Evolutionary conservation across 805 yeast species (phyloP), one percentile per base, ranked within the genome.

Genomic region (Yamadazyma olivae): DNA sequence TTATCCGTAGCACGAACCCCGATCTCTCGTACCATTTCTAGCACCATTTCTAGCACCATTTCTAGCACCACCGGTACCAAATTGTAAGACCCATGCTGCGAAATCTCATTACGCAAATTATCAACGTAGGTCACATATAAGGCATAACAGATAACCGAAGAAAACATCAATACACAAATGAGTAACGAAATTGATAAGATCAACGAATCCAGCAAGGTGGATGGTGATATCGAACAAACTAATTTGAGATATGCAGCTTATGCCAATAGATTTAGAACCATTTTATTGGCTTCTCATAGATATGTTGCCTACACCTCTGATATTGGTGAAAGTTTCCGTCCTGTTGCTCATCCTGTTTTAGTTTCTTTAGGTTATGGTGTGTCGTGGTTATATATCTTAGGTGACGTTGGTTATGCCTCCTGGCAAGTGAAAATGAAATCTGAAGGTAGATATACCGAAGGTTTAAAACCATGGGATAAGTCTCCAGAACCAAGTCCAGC

Each of bases 221-320:
- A 93, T 17, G 38, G 32, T n/a, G 50, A 41, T 27, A 16, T 43
- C 18, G 48, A 48, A 15, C 48, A 46, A 31, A 53, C 57, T 6
- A 42, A 33, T 34, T 54, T 83, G 31, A 77, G 95, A 71, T 85
- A 85, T 53, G 87, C 91, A 4, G 95, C 91, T 6, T 85, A 85
- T 56, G 89, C 90, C 42, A 80, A 80, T 55, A 63, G 95, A 50
- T 53, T 83, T 31, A 67, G 89, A 54, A 83, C 89, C 6, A 79
- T 85, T 40, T 65, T 83, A 32, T 48, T 70, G 33, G 87, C 93
- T 5, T 75, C 90, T 12, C 91, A 83, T 53, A 64, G 95, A 49
- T 86, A 85, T 51, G 86, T 85, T 17, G 95, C 95, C 1, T 85
- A 86, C 59, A 84, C 95, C 2, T 82, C 90, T 0, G 95, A 85